phyloP scores from a whole-genome alignment of 345 rosid species.

The Turritis glabra region DNA sequence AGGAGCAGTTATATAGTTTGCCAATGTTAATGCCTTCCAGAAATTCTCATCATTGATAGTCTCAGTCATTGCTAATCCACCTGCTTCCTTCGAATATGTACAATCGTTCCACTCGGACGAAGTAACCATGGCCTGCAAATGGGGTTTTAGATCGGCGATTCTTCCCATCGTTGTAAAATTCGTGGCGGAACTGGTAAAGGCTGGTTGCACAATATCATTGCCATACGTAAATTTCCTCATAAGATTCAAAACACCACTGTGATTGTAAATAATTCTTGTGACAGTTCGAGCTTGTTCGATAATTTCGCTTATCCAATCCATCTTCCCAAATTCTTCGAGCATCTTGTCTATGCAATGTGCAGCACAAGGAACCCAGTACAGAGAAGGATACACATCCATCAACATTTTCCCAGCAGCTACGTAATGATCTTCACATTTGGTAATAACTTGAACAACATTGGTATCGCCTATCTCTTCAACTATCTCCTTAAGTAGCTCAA shows the following conservation, averaged over 20 bases:
- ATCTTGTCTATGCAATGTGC: constrained; percentile 68
- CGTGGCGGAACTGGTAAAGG: constrained; percentile 59
- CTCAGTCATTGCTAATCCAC: constrained; percentile 70
- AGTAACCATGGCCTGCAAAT: constrained; percentile 78
- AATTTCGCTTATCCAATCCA: constrained; percentile 57
- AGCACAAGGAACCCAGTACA: constrained; percentile 93
- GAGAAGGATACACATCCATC: constrained; percentile 63
- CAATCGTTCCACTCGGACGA: constrained; percentile 88
- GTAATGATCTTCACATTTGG: constrained; percentile 61
- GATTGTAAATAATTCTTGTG: constrained; percentile 78
- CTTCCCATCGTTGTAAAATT: constrained; percentile 65
- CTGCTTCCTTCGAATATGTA: constrained; percentile 64
- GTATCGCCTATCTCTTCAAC: constrained; percentile 79
- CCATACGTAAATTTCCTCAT: constrained; percentile 72
- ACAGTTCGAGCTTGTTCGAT: constrained; percentile 79
- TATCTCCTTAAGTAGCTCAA: constrained; percentile 61
- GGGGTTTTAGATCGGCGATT: constrained; percentile 57
- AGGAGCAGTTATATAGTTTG: constrained; percentile 61
- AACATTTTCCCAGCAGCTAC: constrained; percentile 59
- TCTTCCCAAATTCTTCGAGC: constrained; percentile 63
- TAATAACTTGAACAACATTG: constrained; percentile 83
- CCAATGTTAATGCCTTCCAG: constrained; percentile 69
- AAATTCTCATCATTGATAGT: constrained; percentile 61
- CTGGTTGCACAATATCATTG: constrained; percentile 70
- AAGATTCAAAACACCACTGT: constrained; percentile 68